A percentile compares a stretch with the other conserved stretches of the same genome.
Conservation (phyloP, 179 eudicot genomes). For the Corrigiola litoralis region DNA sequence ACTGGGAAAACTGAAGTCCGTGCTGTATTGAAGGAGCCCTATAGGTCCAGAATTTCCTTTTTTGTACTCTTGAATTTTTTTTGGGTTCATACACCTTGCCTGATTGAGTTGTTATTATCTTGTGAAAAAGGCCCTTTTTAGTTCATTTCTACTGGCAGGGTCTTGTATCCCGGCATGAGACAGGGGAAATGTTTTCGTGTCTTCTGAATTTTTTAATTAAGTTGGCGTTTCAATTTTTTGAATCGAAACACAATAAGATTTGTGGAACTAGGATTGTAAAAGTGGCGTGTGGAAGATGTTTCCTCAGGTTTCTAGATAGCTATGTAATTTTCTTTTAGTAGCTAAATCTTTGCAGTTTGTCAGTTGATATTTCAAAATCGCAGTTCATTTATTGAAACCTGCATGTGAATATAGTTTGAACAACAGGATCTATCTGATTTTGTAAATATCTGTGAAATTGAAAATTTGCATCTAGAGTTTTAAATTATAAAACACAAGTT, state of each 20-base stretch:
- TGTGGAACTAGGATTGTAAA: not conserved
- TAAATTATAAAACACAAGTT: too few species aligned
- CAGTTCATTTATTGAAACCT: too few species aligned
- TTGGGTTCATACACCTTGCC: not conserved
- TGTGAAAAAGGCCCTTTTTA: too few species aligned
- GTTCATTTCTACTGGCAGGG: too few species aligned
- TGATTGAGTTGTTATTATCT: not conserved
- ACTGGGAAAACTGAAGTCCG: slow-evolving; percentile 68
- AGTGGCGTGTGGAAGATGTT: not conserved
- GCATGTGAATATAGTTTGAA: too few species aligned
- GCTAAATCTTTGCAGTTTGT: not conserved
- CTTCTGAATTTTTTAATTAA: not conserved
- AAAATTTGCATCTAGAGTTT: too few species aligned
- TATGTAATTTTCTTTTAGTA: not conserved
- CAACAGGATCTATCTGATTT: too few species aligned
- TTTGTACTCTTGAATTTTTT: not conserved
- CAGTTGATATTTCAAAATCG: not conserved
- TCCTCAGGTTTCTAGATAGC: not conserved
- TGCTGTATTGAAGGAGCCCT: slow-evolving; percentile 85
- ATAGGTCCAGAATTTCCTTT: slow-evolving; percentile 52
- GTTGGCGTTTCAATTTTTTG: not conserved
- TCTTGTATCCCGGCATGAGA: not conserved
- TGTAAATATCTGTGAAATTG: too few species aligned
- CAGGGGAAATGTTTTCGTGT: not conserved
- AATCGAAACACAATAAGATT: not conserved